phyloP scores from a whole-genome alignment of 2,329 filamentous ascomycete species.

The Neofusicoccum sp. region DNA sequence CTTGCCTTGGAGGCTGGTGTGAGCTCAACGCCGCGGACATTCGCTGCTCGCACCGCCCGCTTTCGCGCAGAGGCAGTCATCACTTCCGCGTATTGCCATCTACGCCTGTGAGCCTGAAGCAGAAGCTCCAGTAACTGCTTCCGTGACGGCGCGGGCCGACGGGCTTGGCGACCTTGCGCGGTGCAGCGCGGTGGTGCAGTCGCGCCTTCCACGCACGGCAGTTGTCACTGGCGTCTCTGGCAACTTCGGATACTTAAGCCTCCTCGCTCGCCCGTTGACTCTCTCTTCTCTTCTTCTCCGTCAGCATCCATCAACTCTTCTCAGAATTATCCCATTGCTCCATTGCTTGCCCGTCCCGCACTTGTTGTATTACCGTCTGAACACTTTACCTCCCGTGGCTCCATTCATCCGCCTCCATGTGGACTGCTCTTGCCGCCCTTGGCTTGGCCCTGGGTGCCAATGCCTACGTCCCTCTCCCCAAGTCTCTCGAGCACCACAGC shows the following conservation, averaged over 20 bases:
- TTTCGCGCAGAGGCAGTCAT: background rate
- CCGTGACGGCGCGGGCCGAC: background rate
- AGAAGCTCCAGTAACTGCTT: background rate
- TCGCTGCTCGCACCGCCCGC: too few relatives aligned
- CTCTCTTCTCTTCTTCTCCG: background rate
- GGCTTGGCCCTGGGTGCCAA: background rate
- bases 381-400: background rate
- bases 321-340: slow-evolving; percentile 5
- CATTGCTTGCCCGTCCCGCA: slow-evolving; percentile 7
- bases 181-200: background rate
- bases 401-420: background rate
- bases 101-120: background rate
- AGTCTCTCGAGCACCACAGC: background rate
- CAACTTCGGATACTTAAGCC: background rate
- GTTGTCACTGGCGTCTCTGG: background rate
- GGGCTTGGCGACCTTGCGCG: background rate
- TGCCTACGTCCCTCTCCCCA: background rate
- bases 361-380: background rate
- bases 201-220: background rate
- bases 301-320: background rate
- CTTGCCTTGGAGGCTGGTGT: too few relatives aligned
- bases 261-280: background rate
- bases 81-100: background rate
- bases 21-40: too few relatives aligned
- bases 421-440: background rate